phyloP scores from a whole-genome alignment of 2,329 filamentous ascomycete species.

The Fusarium oxysporum region DNA sequence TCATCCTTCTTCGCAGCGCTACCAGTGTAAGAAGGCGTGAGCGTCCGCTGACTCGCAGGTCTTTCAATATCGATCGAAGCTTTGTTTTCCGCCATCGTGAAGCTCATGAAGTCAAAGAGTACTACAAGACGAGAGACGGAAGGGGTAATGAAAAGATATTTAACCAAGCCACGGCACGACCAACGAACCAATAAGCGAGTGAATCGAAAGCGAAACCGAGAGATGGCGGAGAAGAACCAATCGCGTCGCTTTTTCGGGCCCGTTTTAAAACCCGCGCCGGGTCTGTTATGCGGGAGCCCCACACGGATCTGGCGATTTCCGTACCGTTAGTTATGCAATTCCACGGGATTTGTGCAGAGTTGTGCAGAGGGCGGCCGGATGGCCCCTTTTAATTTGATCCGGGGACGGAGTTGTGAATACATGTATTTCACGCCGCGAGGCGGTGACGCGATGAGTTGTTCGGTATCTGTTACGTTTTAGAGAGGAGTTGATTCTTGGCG shows the following conservation, averaged over 20 bases:
- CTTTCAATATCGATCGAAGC: conserved; percentile 4
- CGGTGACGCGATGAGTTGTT: accelerated
- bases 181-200: not conserved
- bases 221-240: not conserved
- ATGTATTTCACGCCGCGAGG: accelerated
- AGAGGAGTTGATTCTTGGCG: accelerated
- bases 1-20: conserved; percentile 14
- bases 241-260: not conserved
- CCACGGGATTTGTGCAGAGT: not conserved
- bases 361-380: conserved; percentile 7
- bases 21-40: conserved; percentile 21
- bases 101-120: not conserved
- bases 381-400: conserved; percentile 9
- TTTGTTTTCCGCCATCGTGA: not conserved
- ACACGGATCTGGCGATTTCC: conserved; percentile 14
- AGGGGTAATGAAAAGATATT: not conserved
- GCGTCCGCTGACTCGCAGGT: conserved; percentile 35
- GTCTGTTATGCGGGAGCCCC: conserved; percentile 25
- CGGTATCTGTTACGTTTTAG: accelerated
- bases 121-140: not conserved
- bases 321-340: conserved; percentile 21
- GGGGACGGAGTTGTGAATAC: not conserved
- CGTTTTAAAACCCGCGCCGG: not conserved
- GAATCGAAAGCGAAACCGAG: conserved; percentile 3
- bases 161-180: not conserved